These are phyloP conservation scores for Yamadazyma friedrichii DNA, from an alignment of 1,139 yeast species.

Conservation along the genomic window DNA sequence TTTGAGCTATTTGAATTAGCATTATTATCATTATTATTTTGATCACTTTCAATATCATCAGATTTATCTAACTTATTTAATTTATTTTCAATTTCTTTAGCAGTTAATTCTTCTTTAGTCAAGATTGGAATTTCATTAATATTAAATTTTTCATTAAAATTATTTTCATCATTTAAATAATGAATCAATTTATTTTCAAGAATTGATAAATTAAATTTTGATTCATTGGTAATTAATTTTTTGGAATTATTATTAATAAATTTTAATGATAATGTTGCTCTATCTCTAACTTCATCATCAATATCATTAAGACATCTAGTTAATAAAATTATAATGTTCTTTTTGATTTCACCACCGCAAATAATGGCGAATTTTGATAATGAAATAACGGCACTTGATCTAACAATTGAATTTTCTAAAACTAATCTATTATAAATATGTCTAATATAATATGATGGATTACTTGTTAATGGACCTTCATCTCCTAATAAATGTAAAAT, in stretches of 20 bases:
- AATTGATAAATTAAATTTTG: conserved; percentile 68
- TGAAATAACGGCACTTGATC: conserved; percentile 94
- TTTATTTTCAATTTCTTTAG: conserved; percentile 58
- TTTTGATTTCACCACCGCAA: conserved; percentile 64
- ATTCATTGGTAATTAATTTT: conserved; percentile 62
- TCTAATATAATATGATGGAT: conserved; percentile 90
- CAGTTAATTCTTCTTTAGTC: conserved; percentile 62
- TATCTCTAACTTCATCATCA: conserved; percentile 97
- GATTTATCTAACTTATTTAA: conserved; percentile 46
- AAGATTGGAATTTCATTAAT: conserved; percentile 61
- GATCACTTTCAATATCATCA: conserved; percentile 17
- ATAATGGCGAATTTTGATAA: conserved; percentile 86
- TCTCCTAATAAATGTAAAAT: conserved; percentile 88
- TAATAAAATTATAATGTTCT: conserved; percentile 72
- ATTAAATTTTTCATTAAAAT: conserved; percentile 69
- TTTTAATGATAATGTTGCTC: conserved; percentile 84
- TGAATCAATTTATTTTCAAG: conserved; percentile 75
- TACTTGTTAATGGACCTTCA: conserved; percentile 86
- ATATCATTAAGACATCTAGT: conserved; percentile 82
- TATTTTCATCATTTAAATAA: conserved; percentile 63
- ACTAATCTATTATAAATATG: conserved; percentile 97
- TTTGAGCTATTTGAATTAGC: conserved; percentile 6
- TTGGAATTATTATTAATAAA: conserved; percentile 56
- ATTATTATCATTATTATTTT: conserved; percentile 8
- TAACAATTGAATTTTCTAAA: conserved; percentile 87